These are phyloP conservation scores for Corinectria fuckeliana DNA, from an alignment of 2,329 filamentous ascomycete genomes.

Conservation along the genomic window DNA sequence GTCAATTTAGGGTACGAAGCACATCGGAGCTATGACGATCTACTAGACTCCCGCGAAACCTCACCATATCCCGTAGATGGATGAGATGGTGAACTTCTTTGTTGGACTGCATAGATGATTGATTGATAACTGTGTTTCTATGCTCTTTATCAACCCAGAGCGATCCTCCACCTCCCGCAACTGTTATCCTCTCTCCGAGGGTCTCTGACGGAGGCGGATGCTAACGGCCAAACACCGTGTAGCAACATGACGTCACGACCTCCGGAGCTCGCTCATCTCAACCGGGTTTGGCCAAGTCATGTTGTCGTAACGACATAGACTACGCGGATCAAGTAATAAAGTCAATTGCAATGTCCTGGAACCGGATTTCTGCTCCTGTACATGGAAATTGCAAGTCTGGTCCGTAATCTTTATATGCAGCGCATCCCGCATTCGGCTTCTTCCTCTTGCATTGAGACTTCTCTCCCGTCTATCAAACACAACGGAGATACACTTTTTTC, in stretches of 20 bases:
- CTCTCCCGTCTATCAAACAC: neutral
- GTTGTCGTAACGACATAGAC: constrained; percentile 31
- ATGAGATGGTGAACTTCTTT: neutral
- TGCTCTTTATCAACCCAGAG: no score
- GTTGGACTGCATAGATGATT: neutral
- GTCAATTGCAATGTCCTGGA: constrained; percentile 4
- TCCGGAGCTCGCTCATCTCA: constrained; percentile 17
- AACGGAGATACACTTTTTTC: neutral
- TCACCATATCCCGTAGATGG: neutral
- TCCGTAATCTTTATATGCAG: no score
- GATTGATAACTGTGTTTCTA: no score
- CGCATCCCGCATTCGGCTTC: neutral
- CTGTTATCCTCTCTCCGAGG: no score
- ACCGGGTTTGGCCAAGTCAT: constrained; percentile 14
- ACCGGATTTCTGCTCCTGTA: neutral
- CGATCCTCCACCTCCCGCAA: no score
- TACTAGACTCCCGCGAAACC: neutral
- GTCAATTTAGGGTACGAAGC: neutral
- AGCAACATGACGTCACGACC: constrained; percentile 36
- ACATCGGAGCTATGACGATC: neutral
- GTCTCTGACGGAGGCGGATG: neutral
- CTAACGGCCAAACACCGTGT: constrained; percentile 6
- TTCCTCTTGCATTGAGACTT: neutral
- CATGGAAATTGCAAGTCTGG: neutral
- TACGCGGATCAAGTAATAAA: neutral